Percentiles rank a stretch among this genome's conserved stretches.
These are phyloP conservation scores for Diaporthe sp. DNA, from an alignment of 2,329 filamentous ascomycete genomes.

Conservation along the genomic window DNA sequence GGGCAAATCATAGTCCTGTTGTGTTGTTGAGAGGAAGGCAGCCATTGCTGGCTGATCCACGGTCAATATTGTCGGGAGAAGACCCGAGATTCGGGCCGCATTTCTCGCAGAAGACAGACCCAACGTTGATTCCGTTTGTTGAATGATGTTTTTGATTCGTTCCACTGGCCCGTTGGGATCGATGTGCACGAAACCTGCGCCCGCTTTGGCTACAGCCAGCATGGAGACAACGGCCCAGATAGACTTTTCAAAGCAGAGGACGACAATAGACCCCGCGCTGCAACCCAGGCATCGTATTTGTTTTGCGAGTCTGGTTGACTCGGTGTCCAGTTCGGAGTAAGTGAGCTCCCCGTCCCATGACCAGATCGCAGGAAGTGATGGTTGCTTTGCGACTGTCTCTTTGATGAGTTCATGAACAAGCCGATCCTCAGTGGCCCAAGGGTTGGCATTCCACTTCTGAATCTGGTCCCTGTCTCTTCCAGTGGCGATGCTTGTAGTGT, in stretches of 20 bases:
- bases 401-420: neutral
- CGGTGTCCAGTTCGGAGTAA: neutral
- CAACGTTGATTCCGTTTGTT: neutral
- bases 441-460: neutral
- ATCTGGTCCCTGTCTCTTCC: neutral
- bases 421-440: neutral
- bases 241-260: neutral
- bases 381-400: neutral
- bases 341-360: neutral
- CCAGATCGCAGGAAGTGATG: neutral
- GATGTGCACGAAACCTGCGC: neutral
- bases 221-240: neutral
- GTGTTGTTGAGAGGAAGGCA: neutral
- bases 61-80: neutral
- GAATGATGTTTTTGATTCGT: neutral
- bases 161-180: neutral
- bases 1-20: neutral
- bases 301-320: neutral
- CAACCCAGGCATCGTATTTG: neutral
- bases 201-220: neutral
- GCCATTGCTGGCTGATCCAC: neutral
- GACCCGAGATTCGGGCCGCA: neutral
- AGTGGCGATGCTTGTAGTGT: neutral
- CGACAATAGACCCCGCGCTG: neutral
- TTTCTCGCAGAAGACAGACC: neutral